Conservation (phyloP, 495 filamentous ascomycete genomes). For the Aspergillus egyptiacus region DNA sequence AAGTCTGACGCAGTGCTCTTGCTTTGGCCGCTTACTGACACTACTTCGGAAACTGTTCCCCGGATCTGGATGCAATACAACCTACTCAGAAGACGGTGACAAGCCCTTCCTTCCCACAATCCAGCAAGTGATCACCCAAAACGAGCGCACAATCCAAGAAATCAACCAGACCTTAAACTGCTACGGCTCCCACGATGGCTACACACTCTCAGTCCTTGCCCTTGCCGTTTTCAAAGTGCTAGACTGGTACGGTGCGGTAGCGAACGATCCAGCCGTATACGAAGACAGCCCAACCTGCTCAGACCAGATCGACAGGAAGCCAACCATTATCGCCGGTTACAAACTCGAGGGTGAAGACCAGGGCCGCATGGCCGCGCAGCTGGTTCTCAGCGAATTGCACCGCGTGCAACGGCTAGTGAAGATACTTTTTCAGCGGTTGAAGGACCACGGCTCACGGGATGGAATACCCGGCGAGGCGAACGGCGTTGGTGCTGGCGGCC, state of each 20-base stretch:
- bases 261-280: background rate
- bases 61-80: background rate
- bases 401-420: constrained; percentile 32
- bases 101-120: constrained; percentile 6
- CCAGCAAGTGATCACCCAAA: constrained; percentile 20
- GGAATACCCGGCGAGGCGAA: background rate
- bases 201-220: constrained; percentile 22
- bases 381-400: constrained; percentile 36
- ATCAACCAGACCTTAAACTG: constrained; percentile 22
- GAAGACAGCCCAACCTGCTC: background rate
- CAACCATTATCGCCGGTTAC: constrained; percentile 11
- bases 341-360: constrained; percentile 19
- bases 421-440: constrained; percentile 12
- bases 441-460: background rate
- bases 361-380: constrained; percentile 27
- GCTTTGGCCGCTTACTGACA: background rate
- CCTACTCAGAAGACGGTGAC: background rate
- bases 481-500: background rate
- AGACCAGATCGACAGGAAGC: background rate
- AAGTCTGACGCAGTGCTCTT: background rate
- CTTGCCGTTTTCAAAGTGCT: constrained; percentile 28
- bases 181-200: constrained; percentile 20
- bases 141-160: constrained; percentile 20
- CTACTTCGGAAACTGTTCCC: constrained; percentile 2
- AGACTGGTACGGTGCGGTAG: constrained; percentile 22